phyloP scores from a whole-genome alignment of 176 grass and related monocot genomes.

The Ensete glaucum region DNA sequence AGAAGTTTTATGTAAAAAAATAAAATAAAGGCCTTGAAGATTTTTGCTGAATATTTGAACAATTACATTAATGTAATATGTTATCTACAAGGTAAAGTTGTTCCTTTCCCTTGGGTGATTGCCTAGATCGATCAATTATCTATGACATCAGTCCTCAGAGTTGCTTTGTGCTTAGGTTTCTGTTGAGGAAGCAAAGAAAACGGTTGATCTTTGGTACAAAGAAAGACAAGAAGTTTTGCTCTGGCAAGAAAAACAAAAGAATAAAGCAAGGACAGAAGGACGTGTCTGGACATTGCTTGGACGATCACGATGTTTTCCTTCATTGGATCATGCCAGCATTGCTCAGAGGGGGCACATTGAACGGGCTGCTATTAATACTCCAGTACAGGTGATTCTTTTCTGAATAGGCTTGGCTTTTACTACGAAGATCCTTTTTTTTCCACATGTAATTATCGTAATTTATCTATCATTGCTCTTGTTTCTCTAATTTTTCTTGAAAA shows the following conservation, averaged over 20 bases:
- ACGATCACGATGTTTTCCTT: constrained; percentile 56
- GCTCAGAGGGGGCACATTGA: constrained; percentile 70
- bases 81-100: background rate
- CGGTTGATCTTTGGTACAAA: constrained; percentile 68
- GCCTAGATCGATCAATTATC: background rate
- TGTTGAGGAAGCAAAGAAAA: constrained; percentile 65
- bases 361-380: constrained; percentile 96
- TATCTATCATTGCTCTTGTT: background rate
- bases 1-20: background rate
- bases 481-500: background rate
- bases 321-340: constrained; percentile 31
- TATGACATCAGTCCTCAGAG: background rate
- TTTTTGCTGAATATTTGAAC: background rate
- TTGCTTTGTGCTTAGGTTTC: constrained; percentile 52
- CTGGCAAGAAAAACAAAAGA: constrained; percentile 67
- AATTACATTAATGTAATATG: background rate
- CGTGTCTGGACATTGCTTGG: constrained; percentile 85
- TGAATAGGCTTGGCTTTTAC: background rate
- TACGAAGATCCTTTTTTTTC: background rate
- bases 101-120: background rate
- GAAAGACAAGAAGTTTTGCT: constrained; percentile 65
- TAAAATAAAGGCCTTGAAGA: background rate
- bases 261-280: constrained; percentile 29
- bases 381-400: constrained; percentile 58
- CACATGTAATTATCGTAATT: background rate